Evolutionary conservation across 495 filamentous ascomycete species (phyloP), one percentile per base, ranked within the genome.

Genomic region (Sordaria brevicollis): DNA sequence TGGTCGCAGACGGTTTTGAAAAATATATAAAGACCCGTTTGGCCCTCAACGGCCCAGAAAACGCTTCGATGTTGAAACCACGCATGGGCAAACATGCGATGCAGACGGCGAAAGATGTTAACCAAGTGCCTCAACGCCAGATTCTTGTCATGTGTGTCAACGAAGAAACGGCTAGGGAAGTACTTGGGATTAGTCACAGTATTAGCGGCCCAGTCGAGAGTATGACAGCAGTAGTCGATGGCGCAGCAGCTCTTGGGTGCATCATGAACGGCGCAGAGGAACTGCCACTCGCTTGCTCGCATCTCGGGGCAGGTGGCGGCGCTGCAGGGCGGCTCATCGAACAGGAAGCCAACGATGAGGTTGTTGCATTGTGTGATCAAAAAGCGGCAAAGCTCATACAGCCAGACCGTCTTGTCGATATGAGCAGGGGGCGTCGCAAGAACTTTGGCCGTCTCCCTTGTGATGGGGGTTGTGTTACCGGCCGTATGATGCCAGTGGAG

Each of bases 201-300:
- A 69, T 95, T 95, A 41, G 91, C 92, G 0, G 95, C 95, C 91
- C 95, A 97, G 80, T 99, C 95, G 49, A 99, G 89, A 0, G 95
- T 99, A 77, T 99, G 95, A 78, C 93, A 97, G 85, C 93, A 97
- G 79, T 99, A 99, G 79, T 99, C 95, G 76, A 99, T 97, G 3
- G 95, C 95, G 78, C 94, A 97, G 83, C 95, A 99, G 71, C 87
- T 87, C 81, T 98, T 97, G 33, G 95, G 95, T 29, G 91, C 88
- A 70, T 97, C 94, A 79, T 98, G 96, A 0, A 98, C 96, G 41
- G 95, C 95, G 83, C 95, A 99, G 71, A 99, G 89, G 76, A 97
- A 99, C 79, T 99, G 95, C 95, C 95, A 99, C 82, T 99, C 95
- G 65, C 89, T 92, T 3, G 96, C 95, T 72, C 96, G 93, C 95